Evolutionary conservation across 768 basidiomycete species (phyloP).

Genomic region (Lepiota venenata): DNA sequence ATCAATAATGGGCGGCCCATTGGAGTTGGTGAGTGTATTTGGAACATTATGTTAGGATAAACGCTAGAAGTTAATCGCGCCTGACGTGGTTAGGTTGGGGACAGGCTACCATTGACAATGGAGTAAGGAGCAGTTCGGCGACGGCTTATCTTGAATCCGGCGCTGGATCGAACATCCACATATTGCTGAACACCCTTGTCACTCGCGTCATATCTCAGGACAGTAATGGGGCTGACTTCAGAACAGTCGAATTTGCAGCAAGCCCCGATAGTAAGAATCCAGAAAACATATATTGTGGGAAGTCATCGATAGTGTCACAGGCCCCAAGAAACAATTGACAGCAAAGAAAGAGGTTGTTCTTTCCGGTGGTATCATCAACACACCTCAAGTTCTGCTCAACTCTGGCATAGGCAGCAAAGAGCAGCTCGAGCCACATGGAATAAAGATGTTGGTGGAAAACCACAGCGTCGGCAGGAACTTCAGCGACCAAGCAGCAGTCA

Average conservation of each 20-base stretch:
- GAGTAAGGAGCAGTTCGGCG: conserved; percentile 20
- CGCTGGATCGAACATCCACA: conserved; percentile 5
- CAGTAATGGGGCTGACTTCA: conserved; percentile 18
- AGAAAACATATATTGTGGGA: too few relatives aligned
- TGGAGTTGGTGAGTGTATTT: conserved; percentile 2
- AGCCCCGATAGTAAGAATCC: background rate
- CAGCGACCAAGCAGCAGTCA: background rate
- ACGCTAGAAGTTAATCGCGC: background rate
- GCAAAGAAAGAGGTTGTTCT: conserved; percentile 7
- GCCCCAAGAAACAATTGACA: background rate
- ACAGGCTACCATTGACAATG: background rate
- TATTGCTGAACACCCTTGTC: conserved; percentile 14
- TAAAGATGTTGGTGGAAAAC: conserved; percentile 7
- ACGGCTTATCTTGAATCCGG: conserved; percentile 20
- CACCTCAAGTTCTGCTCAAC: conserved; percentile 4
- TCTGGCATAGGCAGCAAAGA: conserved; percentile 3
- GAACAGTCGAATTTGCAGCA: conserved; percentile 19
- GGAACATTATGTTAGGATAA: too few relatives aligned
- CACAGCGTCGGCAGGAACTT: conserved; percentile 9
- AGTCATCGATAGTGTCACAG: too few relatives aligned
- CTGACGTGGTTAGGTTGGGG: conserved; percentile 2
- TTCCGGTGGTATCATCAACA: background rate
- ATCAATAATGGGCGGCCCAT: conserved; percentile 4
- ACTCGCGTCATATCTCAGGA: conserved; percentile 8
- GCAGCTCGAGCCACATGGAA: background rate